Conservation (phyloP, 2,329 filamentous ascomycete species). For the Thelonectria blattea region DNA sequence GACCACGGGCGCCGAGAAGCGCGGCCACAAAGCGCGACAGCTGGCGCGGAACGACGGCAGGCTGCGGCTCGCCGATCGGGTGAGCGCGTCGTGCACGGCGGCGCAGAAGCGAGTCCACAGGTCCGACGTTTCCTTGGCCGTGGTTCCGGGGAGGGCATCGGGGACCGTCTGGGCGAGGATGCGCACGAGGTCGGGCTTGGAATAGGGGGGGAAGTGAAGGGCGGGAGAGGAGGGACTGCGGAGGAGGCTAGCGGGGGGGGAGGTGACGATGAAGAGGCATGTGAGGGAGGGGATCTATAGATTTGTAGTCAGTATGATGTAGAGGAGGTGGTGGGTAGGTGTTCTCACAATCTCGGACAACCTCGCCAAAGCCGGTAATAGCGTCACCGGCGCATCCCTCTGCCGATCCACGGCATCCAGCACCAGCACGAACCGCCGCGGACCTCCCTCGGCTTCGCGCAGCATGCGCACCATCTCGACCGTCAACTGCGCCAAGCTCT, state of each 20-base stretch:
- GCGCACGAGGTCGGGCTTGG: constrained; percentile 76
- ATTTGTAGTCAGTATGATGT: neutral
- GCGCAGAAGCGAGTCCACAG: constrained; percentile 82
- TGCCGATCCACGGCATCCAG: constrained; percentile 88
- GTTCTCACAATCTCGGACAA: constrained; percentile 76
- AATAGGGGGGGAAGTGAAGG: constrained; percentile 84
- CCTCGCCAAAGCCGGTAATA: constrained; percentile 81
- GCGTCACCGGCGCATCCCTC: constrained; percentile 76
- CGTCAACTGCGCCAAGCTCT: constrained; percentile 78
- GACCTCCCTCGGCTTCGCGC: constrained; percentile 47
- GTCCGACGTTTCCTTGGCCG: constrained; percentile 62
- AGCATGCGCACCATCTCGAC: constrained; percentile 74
- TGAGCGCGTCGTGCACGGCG: constrained; percentile 86
- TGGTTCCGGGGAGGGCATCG: constrained; percentile 55
- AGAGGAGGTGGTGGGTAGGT: neutral
- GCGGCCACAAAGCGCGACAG: constrained; percentile 80
- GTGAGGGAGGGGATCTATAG: constrained; percentile 77
- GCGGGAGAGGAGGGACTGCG: constrained; percentile 75
- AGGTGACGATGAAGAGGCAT: constrained; percentile 77
- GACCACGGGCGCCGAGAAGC: constrained; percentile 79
- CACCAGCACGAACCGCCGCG: constrained; percentile 75
- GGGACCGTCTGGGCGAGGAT: constrained; percentile 70
- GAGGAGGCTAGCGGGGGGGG: constrained; percentile 72
- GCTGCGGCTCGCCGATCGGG: constrained; percentile 80
- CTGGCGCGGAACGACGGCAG: constrained; percentile 74